Conservation (phyloP, 768 basidiomycete genomes). For the Pleurotus platypus region DNA sequence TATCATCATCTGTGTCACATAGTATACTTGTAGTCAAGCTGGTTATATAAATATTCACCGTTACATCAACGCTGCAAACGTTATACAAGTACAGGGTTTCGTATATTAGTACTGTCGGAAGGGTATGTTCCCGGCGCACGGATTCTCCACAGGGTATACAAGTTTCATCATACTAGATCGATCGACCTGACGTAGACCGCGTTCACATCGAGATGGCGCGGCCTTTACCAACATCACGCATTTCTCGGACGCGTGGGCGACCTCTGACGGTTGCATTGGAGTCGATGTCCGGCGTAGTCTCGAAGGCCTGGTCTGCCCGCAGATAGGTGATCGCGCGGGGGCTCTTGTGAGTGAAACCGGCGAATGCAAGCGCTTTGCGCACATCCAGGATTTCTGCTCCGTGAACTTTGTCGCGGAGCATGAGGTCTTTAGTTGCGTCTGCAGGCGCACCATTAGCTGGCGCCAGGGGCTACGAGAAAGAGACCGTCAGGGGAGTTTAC, state of each 20-base stretch:
- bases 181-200: slow-evolving; percentile 15
- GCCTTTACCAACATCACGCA: slow-evolving; percentile 62
- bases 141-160: slow-evolving; percentile 4
- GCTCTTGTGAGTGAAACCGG: slow-evolving; percentile 88
- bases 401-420: slow-evolving; percentile 81
- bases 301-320: slow-evolving; percentile 71
- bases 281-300: slow-evolving; percentile 48
- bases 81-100: not conserved
- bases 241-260: slow-evolving; percentile 59
- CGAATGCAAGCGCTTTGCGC: slow-evolving; percentile 88
- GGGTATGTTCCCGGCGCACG: not conserved
- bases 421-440: slow-evolving; percentile 85
- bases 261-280: slow-evolving; percentile 55
- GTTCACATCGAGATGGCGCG: slow-evolving; percentile 82
- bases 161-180: slow-evolving; percentile 12
- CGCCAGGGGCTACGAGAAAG: slow-evolving; percentile 65
- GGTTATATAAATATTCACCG: no score
- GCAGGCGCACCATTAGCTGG: slow-evolving; percentile 83
- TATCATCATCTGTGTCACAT: no score
- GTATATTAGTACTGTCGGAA: not conserved
- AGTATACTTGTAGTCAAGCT: no score
- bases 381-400: slow-evolving; percentile 86
- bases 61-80: no score
- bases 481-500: slow-evolving; percentile 22
- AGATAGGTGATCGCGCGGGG: slow-evolving; percentile 76